Conservation (phyloP, 192 early-diverging fungal species). For the Coemansia sp. region DNA sequence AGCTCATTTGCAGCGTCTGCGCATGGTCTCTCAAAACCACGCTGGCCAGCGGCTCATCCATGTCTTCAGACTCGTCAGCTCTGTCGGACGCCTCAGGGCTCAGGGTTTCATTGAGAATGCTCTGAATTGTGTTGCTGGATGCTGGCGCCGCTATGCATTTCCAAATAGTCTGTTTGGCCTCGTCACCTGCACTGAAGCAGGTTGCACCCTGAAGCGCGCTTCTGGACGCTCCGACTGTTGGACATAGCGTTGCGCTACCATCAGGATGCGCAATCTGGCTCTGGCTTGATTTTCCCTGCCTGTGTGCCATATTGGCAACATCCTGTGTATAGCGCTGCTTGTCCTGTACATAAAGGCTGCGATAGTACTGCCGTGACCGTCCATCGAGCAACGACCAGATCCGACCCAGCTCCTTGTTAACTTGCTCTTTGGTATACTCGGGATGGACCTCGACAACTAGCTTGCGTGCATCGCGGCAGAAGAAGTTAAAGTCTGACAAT, state of each 20-base stretch:
- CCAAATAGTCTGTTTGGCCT: slow-evolving; percentile 22
- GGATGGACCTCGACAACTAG: slow-evolving; percentile 39
- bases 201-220: not conserved
- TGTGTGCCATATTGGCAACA: slow-evolving; percentile 7
- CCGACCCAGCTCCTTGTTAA: slow-evolving; percentile 48
- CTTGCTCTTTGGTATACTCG: slow-evolving; percentile 49
- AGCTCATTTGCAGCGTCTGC: not conserved
- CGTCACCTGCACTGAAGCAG: not conserved
- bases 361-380: slow-evolving; percentile 39
- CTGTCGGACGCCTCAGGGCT: slow-evolving; percentile 4
- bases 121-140: slow-evolving; percentile 29
- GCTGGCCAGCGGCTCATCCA: slow-evolving; percentile 31
- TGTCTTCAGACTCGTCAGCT: slow-evolving; percentile 15
- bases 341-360: slow-evolving; percentile 36
- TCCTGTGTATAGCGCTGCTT: slow-evolving; percentile 33
- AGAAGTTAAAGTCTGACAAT: slow-evolving; percentile 50
- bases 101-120: slow-evolving; percentile 19
- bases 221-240: not conserved
- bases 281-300: not conserved
- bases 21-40: slow-evolving; percentile 7
- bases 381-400: slow-evolving; percentile 40
- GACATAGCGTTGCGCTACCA: not conserved
- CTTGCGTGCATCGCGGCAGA: slow-evolving; percentile 48
- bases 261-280: not conserved
- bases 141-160: slow-evolving; percentile 7